Evolutionary conservation across 1,284 basidiomycete species (phyloP), one percentile per base, ranked within the genome.

Genomic region (Cystobasidium pallidum): DNA sequence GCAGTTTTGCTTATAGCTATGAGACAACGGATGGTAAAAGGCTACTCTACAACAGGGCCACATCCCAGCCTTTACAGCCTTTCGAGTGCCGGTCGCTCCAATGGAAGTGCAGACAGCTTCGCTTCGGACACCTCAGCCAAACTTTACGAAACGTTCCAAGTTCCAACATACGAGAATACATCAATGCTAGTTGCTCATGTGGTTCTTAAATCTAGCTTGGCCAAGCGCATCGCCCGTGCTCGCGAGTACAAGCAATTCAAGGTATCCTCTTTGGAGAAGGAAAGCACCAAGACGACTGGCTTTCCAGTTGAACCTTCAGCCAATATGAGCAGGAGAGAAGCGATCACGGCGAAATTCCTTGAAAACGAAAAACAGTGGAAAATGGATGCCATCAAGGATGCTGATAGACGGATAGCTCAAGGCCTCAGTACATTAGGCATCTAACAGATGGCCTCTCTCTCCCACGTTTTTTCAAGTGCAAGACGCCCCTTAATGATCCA

Each of bases 301-400:
- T 6, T 30, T 6, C 11, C 2, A 10, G n/a, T 32, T 28, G 30
- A 66, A 54, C 32, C n/a, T 57, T 3, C 15, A 39, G 24, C 8
- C 51, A 41, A 58, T 17, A 41, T 43, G 66, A 68, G 26, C 13
- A 21, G 54, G n/a, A 52, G 39, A 21, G 67, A 30, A 21, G 28
- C 24, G 21, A 47, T 61, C 15, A 19, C 39, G 8, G 67, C 67
- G 17, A 61, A 62, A 52, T 70, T 70, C 43, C 57, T 70, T 4
- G 41, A 34, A 26, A 62, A 51, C 24, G 67, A 70, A 24, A 30
- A 39, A 21, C 17, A 70, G 24, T 70, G 67, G 67, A 61, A 70
- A 28, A 47, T 19, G 43, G 67, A 70, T 39, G 67, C 67, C 15
- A 8, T 28, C n/a, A n/a, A 41, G 3, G 66, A 67, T 24, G 10